A percentile compares a stretch with the other conserved stretches of the same genome.
phyloP scores from a whole-genome alignment of 495 filamentous ascomycete genomes.

The Delitschia confertaspora region DNA sequence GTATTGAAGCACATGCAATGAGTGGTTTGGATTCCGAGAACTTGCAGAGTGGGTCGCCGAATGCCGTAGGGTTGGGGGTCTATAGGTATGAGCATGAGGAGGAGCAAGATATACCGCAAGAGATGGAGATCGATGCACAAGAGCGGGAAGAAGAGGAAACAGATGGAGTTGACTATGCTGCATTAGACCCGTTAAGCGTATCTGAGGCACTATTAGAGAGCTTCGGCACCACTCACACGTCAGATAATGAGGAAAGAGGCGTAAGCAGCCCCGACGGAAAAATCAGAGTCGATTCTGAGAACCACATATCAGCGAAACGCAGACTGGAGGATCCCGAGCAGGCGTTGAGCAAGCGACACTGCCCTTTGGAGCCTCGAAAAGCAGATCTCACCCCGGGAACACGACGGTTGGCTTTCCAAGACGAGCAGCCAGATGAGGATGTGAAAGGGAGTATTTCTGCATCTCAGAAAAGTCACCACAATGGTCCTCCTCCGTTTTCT shows the following conservation, averaged over 20 bases:
- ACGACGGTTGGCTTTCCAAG: slow-evolving; percentile 14
- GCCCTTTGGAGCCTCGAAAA: no score
- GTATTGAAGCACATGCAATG: no score
- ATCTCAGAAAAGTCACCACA: neutral
- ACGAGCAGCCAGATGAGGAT: neutral
- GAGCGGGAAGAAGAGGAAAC: neutral
- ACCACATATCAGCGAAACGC: no score
- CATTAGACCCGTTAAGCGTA: slow-evolving; percentile 17
- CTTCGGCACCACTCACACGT: no score
- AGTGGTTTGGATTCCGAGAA: no score
- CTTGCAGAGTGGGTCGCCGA: no score
- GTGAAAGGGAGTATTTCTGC: neutral
- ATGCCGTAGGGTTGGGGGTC: neutral
- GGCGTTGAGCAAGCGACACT: no score
- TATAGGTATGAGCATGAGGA: neutral
- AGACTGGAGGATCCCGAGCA: no score
- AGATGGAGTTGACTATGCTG: slow-evolving; percentile 1
- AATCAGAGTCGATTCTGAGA: no score
- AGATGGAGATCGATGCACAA: neutral
- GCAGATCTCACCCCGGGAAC: no score
- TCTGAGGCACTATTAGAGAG: slow-evolving; percentile 10
- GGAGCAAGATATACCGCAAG: neutral
- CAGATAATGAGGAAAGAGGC: no score
- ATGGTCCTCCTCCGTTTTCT: slow-evolving; percentile 16
- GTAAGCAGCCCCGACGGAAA: no score